Conservation (phyloP, 257 asterid species). For the Paulownia fortunei region DNA sequence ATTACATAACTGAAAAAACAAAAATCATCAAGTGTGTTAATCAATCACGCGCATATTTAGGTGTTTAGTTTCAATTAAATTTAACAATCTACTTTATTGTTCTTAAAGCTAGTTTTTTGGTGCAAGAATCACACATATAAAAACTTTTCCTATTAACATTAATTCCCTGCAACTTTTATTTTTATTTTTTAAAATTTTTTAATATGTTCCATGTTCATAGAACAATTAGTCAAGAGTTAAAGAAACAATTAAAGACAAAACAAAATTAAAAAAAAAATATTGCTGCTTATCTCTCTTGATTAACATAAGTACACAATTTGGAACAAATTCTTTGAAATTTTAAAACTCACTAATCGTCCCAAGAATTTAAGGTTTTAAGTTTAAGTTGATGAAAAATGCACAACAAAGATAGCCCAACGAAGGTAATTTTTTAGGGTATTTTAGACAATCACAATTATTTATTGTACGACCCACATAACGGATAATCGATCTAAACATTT, state of each 20-base stretch:
- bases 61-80: neutral
- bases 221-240: neutral
- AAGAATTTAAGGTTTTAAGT: too few species aligned
- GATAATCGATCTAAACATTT: too few species aligned
- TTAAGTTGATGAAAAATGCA: too few species aligned
- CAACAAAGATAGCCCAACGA: too few species aligned
- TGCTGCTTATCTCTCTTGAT: too few species aligned
- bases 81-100: neutral
- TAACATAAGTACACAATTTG: neutral
- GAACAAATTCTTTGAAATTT: conserved; percentile 9
- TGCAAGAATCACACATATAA: conserved; percentile 5
- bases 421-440: conserved; percentile 1
- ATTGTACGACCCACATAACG: neutral
- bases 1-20: neutral
- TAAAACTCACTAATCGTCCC: too few species aligned
- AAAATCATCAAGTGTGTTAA: neutral
- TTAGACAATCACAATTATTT: neutral
- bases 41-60: neutral
- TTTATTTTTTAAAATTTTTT: neutral
- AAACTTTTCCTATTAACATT: neutral
- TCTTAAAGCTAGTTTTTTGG: conserved; percentile 8
- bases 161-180: neutral
- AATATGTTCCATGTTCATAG: conserved; percentile 17
- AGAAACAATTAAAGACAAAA: neutral
- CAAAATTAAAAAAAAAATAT: neutral